Conservation (phyloP, 352 stramenopile genomes). For the Phytopythium cucurbitacearum region DNA sequence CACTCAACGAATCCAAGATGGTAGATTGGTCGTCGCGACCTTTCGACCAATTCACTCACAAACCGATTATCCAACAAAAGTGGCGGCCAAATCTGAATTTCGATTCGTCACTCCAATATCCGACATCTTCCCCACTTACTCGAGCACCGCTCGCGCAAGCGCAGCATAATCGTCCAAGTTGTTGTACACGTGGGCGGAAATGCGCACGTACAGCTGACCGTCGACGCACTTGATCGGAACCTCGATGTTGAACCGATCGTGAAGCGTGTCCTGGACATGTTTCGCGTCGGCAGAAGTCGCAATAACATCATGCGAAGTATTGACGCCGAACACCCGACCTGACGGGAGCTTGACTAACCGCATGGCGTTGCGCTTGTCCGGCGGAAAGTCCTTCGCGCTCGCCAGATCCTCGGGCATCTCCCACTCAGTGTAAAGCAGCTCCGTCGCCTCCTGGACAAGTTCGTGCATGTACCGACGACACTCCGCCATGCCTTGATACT, state of each 20-base stretch:
- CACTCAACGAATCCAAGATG: too few species aligned
- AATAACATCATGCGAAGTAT: slow-evolving; percentile 10
- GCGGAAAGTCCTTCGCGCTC: slow-evolving; percentile 25
- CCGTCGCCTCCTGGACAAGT: slow-evolving; percentile 41
- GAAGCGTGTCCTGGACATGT: slow-evolving; percentile 88
- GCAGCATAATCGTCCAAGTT: slow-evolving; percentile 72
- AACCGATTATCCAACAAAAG: too few species aligned
- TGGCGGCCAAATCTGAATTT: too few species aligned
- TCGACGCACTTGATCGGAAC: slow-evolving; percentile 92
- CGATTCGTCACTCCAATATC: too few species aligned
- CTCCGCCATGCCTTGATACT: slow-evolving; percentile 26
- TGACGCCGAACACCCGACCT: slow-evolving; percentile 40
- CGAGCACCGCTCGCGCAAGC: slow-evolving; percentile 28
- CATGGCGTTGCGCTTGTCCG: slow-evolving; percentile 72
- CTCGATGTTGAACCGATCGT: slow-evolving; percentile 79
- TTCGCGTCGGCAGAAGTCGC: slow-evolving; percentile 87
- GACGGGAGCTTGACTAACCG: slow-evolving; percentile 64
- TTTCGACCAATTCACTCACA: too few species aligned
- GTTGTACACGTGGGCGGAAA: slow-evolving; percentile 94
- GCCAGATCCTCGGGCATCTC: slow-evolving; percentile 40
- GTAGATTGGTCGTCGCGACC: too few species aligned
- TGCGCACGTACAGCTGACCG: slow-evolving; percentile 79
- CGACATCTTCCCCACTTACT: not conserved
- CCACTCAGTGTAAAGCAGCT: slow-evolving; percentile 60
- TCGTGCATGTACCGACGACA: slow-evolving; percentile 68